Evolutionary conservation across 2,329 filamentous ascomycete species (phyloP).

Genomic region (Endoconidiophora laricicola): DNA sequence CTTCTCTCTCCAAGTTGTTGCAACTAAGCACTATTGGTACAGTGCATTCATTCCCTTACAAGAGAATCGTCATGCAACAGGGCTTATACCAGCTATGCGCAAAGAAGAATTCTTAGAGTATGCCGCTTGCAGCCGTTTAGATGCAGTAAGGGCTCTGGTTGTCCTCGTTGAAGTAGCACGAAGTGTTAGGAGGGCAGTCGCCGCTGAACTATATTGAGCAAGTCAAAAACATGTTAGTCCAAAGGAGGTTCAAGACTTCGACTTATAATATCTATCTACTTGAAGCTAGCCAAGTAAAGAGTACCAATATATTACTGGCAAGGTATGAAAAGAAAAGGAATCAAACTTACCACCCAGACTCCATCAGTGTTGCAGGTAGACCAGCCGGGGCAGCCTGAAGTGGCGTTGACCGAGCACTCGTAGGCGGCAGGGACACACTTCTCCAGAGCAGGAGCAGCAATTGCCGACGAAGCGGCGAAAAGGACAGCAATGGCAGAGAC

Average conservation of each 20-base stretch:
- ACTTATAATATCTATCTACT: neutral
- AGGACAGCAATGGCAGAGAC: neutral
- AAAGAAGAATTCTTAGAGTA: neutral
- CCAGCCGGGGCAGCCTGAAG: slow-evolving; percentile 17
- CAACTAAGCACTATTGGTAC: too few relatives aligned
- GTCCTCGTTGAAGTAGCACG: slow-evolving; percentile 22
- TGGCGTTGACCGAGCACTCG: slow-evolving; percentile 17
- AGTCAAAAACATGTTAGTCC: neutral
- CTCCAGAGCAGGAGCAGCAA: neutral
- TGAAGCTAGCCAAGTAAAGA: neutral
- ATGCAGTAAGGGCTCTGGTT: slow-evolving; percentile 25
- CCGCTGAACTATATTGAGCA: slow-evolving; percentile 19
- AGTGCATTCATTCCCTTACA: too few relatives aligned
- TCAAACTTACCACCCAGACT: slow-evolving; percentile 21
- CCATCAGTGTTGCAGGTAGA: slow-evolving; percentile 19
- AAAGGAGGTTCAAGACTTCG: too few relatives aligned
- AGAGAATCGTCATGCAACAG: too few relatives aligned
- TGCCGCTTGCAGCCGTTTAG: neutral
- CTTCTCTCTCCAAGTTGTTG: too few relatives aligned
- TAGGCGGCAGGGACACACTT: slow-evolving; percentile 23
- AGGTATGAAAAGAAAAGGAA: neutral
- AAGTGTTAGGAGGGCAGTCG: slow-evolving; percentile 21
- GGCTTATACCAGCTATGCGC: neutral
- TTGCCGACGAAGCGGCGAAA: neutral
- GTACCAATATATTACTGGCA: neutral